Evolutionary conservation across 179 eudicot genomes (phyloP), one percentile per base, ranked within the genome.

Genomic region (Dionaea muscipula): DNA sequence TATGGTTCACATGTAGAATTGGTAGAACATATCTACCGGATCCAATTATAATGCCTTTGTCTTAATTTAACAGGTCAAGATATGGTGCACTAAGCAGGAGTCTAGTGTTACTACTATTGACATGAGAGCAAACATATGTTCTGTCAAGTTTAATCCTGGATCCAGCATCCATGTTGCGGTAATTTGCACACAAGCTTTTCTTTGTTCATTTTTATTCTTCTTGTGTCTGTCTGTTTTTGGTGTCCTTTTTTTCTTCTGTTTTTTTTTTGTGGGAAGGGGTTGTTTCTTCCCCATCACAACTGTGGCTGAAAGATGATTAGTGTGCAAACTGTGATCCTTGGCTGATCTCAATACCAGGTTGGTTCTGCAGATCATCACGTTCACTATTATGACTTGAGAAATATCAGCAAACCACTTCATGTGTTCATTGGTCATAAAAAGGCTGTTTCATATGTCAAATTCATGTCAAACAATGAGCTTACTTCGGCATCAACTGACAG

Each of bases 341-440:
- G 61, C 41, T 73, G 33, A 28, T 68, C 60, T 13, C 48, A 40
- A 21, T 25, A 48, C 70, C 81, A 89, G 97, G 86, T 86, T 45
- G 97, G 95, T 46, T 89, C 97, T 58, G 97, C 97, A 11, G 95
- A 89, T 78, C 97, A 83, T 72, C 78, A 80, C 43, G 64, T 89
- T 64, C 81, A 83, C 62, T 85, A 83, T 59, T 89, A 79, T 63
- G 97, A 89, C 80, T 66, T 89, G 69, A 79, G 97, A 63, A 89
- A 89, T 54, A 56, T 63, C 47, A 86, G 82, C 70, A 85, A 83
- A 60, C 97, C 97, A 26, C 58, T 89, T 27, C 77, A 80, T 28
- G 62, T 81, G 56, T 86, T 89, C 39, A 64, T 83, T 62, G 95
- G 86, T 41, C 97, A 89, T 47, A 70, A 67, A 40, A 89, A 89